Percentiles rank a stretch among this genome's conserved stretches.
Evolutionary conservation across 1,284 basidiomycete genomes (phyloP).

Genomic region (Ustilago sp.): DNA sequence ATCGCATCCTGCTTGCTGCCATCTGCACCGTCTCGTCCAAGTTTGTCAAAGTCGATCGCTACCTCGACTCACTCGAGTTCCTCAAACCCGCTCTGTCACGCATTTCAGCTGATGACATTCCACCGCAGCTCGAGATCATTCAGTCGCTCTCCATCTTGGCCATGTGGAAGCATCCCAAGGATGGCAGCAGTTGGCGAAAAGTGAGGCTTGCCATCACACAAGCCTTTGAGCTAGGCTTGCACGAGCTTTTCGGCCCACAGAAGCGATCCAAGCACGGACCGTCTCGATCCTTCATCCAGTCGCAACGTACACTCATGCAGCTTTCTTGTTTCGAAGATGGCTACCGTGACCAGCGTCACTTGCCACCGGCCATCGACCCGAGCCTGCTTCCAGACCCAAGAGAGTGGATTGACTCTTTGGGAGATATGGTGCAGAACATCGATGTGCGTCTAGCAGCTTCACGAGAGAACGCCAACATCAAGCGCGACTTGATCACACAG

Average conservation of each 20-base stretch:
- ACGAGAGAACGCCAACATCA: constrained; percentile 55
- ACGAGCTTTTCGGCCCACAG: constrained; percentile 50
- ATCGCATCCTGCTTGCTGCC: constrained; percentile 82
- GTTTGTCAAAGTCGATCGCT: constrained; percentile 78
- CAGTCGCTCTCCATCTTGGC: constrained; percentile 86
- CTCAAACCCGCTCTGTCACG: constrained; percentile 77
- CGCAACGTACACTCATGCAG: constrained; percentile 47
- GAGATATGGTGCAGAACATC: constrained; percentile 54
- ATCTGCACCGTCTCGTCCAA: constrained; percentile 85
- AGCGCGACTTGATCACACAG: constrained; percentile 47
- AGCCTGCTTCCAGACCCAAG: constrained; percentile 45
- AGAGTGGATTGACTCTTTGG: constrained; percentile 54
- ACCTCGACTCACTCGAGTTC: constrained; percentile 70
- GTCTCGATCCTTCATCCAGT: constrained; percentile 47
- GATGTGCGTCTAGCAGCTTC: constrained; percentile 53
- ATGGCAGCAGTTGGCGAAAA: constrained; percentile 69
- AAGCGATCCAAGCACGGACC: constrained; percentile 46
- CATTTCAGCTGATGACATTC: constrained; percentile 76
- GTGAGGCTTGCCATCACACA: constrained; percentile 67
- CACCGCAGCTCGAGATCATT: constrained; percentile 80
- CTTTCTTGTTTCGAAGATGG: constrained; percentile 55
- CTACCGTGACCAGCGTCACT: constrained; percentile 50
- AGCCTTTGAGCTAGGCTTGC: constrained; percentile 70
- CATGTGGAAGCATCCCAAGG: constrained; percentile 79
- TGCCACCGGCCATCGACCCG: constrained; percentile 53